Evolutionary conservation across 345 rosid species (phyloP).

Genomic region (Psidium guajava): DNA sequence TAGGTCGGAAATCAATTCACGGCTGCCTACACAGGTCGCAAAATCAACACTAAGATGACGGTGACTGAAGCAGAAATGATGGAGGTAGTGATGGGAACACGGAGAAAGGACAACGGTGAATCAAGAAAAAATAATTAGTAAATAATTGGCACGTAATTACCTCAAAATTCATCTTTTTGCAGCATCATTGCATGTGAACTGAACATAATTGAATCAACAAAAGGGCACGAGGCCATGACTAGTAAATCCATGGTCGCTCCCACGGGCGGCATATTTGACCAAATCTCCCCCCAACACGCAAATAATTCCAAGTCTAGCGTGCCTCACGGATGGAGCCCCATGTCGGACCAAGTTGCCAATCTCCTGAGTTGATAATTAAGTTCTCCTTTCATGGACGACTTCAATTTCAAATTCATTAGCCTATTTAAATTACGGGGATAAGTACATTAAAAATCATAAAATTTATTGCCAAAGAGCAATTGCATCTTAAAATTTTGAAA

Average conservation of each 20-base stretch:
- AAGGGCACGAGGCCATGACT: background rate
- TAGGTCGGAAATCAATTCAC: background rate
- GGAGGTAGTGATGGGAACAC: background rate
- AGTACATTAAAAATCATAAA: too few species aligned
- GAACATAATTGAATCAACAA: background rate
- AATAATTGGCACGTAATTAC: background rate
- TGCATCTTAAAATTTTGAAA: too few species aligned
- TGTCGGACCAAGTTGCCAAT: background rate
- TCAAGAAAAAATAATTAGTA: background rate
- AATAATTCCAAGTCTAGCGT: background rate
- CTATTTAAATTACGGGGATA: too few species aligned
- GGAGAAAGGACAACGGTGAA: background rate
- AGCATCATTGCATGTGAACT: background rate
- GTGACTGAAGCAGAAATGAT: background rate
- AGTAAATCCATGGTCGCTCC: too few species aligned
- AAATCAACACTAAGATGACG: background rate
- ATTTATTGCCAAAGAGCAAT: too few species aligned
- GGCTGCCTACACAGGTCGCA: fast-evolving
- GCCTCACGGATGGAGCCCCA: background rate
- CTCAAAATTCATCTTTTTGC: background rate
- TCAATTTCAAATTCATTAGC: background rate
- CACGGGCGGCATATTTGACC: background rate
- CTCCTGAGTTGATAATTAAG: background rate
- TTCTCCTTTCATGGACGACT: background rate
- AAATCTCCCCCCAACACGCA: background rate